Base-by-base conservation (phyloP, 1,139 yeast genomes). In the Pneumocystis sp. region DNA sequence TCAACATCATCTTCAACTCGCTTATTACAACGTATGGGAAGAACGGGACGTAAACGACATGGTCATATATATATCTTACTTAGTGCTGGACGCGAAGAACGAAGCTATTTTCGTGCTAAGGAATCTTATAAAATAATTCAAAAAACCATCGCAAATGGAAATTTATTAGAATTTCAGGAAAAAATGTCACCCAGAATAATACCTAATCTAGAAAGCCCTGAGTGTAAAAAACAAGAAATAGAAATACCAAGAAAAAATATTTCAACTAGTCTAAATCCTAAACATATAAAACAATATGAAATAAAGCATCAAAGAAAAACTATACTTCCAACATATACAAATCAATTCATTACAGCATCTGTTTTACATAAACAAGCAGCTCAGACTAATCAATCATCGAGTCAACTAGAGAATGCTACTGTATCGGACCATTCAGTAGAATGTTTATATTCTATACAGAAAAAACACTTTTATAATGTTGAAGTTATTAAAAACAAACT, bases 1-100 rank as follows among this genome's bases (percentile, higher is more conserved):
- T 89, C 96, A 0, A 90, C 97, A 0, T 81, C 90, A 44, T 89
- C 96, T 63, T 97, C 98, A 0, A 93, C 95, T 66, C 89, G 95
- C 67, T 90, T 88, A 25, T 82, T 95, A 62, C 99, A 95, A 74
- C 79, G 99, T 70, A 89, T 95, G 95, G 99, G 99, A 42, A 84
- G 99, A 77, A 95, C 99, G 0, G 99, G 98, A 19, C 85, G 99
- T 76, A 89, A 89, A 72, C 79, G 97, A 70, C 89, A 87, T 70
- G 99, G 99, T 62, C 82, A 81, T 67, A 89, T 93, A 1, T 77
- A 89, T n/a, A 77, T 91, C 66, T 76, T 95, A 19, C 84, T 91
- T 71, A 83, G 96, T 6, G 56, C 64, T 25, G 83, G 86, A 19
- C 85, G 85, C 69, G 99, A 95, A 74, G 84, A 87, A 67, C 72